Conservation (phyloP, 345 rosid genomes). For the Eucalyptus lansdowneana region DNA sequence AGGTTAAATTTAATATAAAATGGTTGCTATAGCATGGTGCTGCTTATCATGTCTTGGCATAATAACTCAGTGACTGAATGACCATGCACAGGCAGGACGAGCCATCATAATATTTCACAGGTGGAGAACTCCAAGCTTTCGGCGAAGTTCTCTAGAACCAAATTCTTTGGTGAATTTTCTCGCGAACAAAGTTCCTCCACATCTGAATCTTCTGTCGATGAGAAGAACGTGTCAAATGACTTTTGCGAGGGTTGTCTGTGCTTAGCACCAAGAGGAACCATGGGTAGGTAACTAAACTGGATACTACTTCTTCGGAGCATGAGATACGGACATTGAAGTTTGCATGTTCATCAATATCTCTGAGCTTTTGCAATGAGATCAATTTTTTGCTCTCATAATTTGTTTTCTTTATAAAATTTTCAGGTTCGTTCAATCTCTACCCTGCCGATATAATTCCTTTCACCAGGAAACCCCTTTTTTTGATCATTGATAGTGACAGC, state of each 20-base stretch:
- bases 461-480: conserved; percentile 84
- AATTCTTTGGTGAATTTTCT: conserved; percentile 27
- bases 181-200: conserved; percentile 33
- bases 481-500: conserved; percentile 88
- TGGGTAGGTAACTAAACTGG: conserved; percentile 36
- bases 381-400: not conserved
- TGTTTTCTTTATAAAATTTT: not conserved
- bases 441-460: conserved; percentile 97
- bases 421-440: conserved; percentile 71
- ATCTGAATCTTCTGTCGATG: conserved; percentile 43
- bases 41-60: not conserved
- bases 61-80: not conserved
- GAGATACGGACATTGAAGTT: not conserved
- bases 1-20: conserved; percentile 32
- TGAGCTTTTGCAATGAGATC: not conserved
- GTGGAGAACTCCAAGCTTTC: conserved; percentile 47
- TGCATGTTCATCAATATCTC: not conserved
- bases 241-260: conserved; percentile 37
- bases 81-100: conserved; percentile 44
- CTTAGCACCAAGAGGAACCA: conserved; percentile 68
- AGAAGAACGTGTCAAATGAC: conserved; percentile 26
- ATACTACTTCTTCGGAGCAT: not conserved
- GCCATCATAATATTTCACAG: conserved; percentile 15
- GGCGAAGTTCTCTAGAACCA: conserved; percentile 49
- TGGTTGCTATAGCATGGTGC: not conserved